A percentile compares a stretch with the other conserved stretches of the same genome.
Evolutionary conservation across 805 yeast genomes (phyloP).

Genomic region (Isabelozyma heimii): DNA sequence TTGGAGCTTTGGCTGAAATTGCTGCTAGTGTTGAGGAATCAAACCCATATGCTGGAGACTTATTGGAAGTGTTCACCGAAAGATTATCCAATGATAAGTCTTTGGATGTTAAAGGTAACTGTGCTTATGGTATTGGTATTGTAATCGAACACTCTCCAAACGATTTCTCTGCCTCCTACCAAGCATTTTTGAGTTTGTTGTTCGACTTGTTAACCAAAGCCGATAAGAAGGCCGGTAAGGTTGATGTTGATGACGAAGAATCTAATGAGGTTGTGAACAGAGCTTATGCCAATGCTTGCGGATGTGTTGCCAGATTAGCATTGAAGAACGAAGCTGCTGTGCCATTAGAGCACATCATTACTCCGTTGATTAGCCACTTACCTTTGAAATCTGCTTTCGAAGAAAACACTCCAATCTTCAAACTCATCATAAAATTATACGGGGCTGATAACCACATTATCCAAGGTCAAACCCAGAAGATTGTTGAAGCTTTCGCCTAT

Average conservation of each 20-base stretch:
- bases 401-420: conserved; percentile 89
- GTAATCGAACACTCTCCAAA: conserved; percentile 53
- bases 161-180: conserved; percentile 63
- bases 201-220: conserved; percentile 75
- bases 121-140: conserved; percentile 94
- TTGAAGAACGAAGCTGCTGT: conserved; percentile 67
- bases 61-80: conserved; percentile 66
- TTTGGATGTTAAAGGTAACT: conserved; percentile 87
- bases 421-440: conserved; percentile 70
- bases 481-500: conserved; percentile 65
- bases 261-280: conserved; percentile 76
- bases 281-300: conserved; percentile 91
- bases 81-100: conserved; percentile 74
- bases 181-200: conserved; percentile 69
- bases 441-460: conserved; percentile 58
- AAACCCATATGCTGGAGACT: conserved; percentile 66
- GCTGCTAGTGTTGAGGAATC: conserved; percentile 65
- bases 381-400: conserved; percentile 88
- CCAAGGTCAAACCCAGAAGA: conserved; percentile 52
- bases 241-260: conserved; percentile 62
- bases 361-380: conserved; percentile 74
- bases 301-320: conserved; percentile 93
- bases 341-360: conserved; percentile 69
- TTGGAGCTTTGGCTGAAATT: conserved; percentile 91
- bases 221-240: conserved; percentile 50